These are phyloP conservation scores for Hyaloperonospora arabidopsidis DNA, from an alignment of 352 stramenopile species.

Conservation along the genomic window DNA sequence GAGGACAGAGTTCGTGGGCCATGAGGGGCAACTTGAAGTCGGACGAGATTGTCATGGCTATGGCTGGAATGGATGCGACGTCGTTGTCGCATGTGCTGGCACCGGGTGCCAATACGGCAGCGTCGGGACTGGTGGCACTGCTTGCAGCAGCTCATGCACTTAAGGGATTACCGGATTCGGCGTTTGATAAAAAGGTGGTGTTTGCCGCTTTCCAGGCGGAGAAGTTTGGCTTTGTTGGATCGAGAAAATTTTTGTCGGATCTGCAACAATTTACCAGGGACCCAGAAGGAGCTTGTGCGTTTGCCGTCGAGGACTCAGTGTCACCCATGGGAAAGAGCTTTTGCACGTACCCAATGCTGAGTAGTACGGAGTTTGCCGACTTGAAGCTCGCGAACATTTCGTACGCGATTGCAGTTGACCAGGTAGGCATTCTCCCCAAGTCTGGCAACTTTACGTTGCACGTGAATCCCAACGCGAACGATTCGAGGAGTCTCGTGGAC, in stretches of 20 bases:
- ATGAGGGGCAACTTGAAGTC: slow-evolving; percentile 46
- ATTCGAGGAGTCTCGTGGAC: slow-evolving; percentile 36
- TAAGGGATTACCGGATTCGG: slow-evolving; percentile 49
- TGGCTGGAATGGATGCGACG: slow-evolving; percentile 72
- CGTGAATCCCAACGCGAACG: slow-evolving; percentile 53
- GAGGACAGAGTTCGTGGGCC: slow-evolving; percentile 65
- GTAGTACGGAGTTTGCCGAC: slow-evolving; percentile 50
- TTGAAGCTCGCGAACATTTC: slow-evolving; percentile 51
- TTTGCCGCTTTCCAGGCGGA: slow-evolving; percentile 79
- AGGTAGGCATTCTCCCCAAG: slow-evolving; percentile 51
- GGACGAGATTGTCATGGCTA: slow-evolving; percentile 57
- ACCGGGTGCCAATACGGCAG: slow-evolving; percentile 65
- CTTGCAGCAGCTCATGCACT: slow-evolving; percentile 63
- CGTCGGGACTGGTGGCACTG: slow-evolving; percentile 67
- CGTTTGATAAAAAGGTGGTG: slow-evolving; percentile 66
- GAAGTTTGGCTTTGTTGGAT: slow-evolving; percentile 78
- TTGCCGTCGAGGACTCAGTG: slow-evolving; percentile 33
- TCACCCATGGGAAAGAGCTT: slow-evolving; percentile 56
- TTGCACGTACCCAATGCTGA: slow-evolving; percentile 63
- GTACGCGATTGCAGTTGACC: slow-evolving; percentile 72
- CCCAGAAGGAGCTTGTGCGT: slow-evolving; percentile 38
- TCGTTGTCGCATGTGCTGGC: slow-evolving; percentile 62
- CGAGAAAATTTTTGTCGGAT: slow-evolving; percentile 66
- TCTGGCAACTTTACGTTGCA: slow-evolving; percentile 61
- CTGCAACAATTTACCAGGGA: slow-evolving; percentile 45